Conservation (phyloP, 192 early-diverging fungal genomes). For the Linnemannia schmuckeri region DNA sequence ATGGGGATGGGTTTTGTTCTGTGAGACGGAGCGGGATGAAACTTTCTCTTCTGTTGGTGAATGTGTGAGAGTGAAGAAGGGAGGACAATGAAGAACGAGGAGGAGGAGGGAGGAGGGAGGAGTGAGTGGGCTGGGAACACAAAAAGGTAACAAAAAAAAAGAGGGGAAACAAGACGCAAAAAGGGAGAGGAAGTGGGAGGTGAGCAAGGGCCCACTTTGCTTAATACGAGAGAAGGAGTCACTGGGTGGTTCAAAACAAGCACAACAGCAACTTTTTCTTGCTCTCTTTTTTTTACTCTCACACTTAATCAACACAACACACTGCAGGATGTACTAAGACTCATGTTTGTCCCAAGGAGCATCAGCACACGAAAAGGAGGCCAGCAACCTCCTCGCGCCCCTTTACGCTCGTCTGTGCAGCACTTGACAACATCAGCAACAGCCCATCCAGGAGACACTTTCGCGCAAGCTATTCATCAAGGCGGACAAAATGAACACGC, state of each 20-base stretch:
- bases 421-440: background rate
- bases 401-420: background rate
- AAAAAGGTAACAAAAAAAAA: background rate
- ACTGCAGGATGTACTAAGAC: background rate
- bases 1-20: background rate
- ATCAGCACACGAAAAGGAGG: conserved; percentile 2
- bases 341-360: conserved; percentile 43
- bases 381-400: background rate
- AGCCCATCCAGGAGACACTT: background rate
- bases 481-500: background rate
- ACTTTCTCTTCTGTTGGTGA: background rate
- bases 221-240: background rate
- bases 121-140: background rate
- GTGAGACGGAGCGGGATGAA: background rate
- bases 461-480: background rate
- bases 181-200: background rate
- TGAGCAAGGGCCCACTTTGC: background rate
- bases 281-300: too few relatives aligned
- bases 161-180: background rate
- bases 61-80: background rate
- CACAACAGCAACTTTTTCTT: background rate
- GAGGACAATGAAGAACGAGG: background rate
- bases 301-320: background rate
- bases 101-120: background rate
- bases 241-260: background rate